Conservation (phyloP, 192 early-diverging fungal genomes). For the Thamnidium elegans region DNA sequence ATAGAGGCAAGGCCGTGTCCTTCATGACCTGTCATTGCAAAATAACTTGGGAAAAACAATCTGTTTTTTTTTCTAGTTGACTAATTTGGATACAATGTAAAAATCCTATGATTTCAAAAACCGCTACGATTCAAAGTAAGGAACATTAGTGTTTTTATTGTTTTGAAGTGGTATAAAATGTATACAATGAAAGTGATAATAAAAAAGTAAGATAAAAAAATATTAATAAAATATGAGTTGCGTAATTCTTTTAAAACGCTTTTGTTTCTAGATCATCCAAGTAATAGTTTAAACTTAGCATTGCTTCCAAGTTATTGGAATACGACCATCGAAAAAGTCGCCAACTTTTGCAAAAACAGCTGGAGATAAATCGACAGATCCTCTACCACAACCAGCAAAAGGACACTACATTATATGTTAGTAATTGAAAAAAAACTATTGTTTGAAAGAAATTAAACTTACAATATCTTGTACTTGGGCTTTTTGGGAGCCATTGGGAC, state of each 20-base stretch:
- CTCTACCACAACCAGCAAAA: constrained; percentile 18
- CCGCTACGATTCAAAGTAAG: no score
- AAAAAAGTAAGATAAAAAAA: no score
- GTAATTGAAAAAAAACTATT: neutral
- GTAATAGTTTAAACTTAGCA: constrained; percentile 9
- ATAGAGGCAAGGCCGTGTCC: constrained; percentile 46
- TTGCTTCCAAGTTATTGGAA: constrained; percentile 31
- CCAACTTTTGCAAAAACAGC: constrained; percentile 35
- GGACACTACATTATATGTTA: constrained; percentile 19
- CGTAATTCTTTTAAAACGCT: no score
- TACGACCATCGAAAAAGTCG: constrained; percentile 25
- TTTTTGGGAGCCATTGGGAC: constrained; percentile 47
- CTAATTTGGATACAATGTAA: no score
- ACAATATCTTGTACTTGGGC: constrained; percentile 56
- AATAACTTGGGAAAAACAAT: neutral
- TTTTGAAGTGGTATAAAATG: no score
- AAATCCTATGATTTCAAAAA: no score
- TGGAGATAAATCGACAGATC: constrained; percentile 35
- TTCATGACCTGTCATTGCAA: neutral
- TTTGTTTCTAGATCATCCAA: no score
- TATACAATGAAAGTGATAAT: no score
- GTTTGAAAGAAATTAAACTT: constrained; percentile 6
- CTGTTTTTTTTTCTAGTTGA: no score
- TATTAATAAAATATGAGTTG: no score
- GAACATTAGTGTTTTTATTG: no score